phyloP scores from a whole-genome alignment of 2,329 filamentous ascomycete genomes.

The Xylaria digitata region DNA sequence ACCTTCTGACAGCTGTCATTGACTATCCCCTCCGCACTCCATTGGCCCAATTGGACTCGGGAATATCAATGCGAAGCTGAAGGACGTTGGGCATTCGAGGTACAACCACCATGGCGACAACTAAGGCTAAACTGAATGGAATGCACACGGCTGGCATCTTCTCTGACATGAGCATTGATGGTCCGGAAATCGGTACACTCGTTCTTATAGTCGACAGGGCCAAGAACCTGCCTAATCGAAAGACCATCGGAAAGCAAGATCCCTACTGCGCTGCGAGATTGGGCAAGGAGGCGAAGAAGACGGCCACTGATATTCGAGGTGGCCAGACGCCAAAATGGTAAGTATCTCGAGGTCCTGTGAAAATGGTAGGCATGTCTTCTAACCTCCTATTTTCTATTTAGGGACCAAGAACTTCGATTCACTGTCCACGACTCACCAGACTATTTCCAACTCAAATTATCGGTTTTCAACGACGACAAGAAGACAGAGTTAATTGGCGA shows the following conservation, averaged over 20 bases:
- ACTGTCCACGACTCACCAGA: conserved; percentile 95
- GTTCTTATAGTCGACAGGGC: conserved; percentile 93
- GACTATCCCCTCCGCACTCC: conserved; percentile 10
- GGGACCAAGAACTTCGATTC: conserved; percentile 98
- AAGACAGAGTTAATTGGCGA: conserved; percentile 97
- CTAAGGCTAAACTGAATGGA: conserved; percentile 68
- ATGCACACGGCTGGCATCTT: conserved; percentile 93
- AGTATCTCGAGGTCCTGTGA: conserved; percentile 47
- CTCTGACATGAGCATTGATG: conserved; percentile 92
- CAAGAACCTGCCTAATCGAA: conserved; percentile 96
- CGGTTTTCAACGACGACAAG: conserved; percentile 98
- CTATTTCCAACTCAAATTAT: conserved; percentile 95
- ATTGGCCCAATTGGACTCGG: conserved; percentile 15
- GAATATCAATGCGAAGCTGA: conserved; percentile 24
- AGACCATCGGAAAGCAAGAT: conserved; percentile 98
- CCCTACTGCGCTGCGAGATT: conserved; percentile 94
- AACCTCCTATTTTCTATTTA: conserved; percentile 54
- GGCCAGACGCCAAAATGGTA: conserved; percentile 97
- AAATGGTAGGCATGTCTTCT: conserved; percentile 22
- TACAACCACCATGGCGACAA: conserved; percentile 58
- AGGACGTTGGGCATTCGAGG: conserved; percentile 4
- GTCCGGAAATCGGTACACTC: conserved; percentile 91
- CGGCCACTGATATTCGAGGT: conserved; percentile 89
- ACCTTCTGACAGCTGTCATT: conserved; percentile 14
- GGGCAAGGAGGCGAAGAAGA: conserved; percentile 98